Percentiles rank a stretch among this genome's conserved stretches.
Conservation (phyloP, 1,284 basidiomycete species). For the Sanghuangporus weigelae region DNA sequence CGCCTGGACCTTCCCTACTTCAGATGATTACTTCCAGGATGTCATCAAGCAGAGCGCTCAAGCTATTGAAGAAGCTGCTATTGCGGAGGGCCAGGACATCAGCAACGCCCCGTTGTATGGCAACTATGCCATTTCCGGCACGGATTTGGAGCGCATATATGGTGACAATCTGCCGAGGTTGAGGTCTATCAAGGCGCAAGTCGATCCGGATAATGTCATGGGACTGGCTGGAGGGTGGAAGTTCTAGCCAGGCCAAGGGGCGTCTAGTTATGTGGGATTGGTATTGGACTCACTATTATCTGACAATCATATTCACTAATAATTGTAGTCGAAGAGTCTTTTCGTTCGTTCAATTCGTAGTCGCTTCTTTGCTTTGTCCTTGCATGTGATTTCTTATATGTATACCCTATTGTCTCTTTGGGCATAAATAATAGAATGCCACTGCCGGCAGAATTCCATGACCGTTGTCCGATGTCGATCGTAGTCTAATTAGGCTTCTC, state of each 20-base stretch:
- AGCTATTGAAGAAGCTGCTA: conserved; percentile 33
- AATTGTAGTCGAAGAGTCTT: no score
- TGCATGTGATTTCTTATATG: no score
- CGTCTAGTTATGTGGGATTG: not conserved
- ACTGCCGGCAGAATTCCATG: no score
- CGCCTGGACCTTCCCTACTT: conserved; percentile 32
- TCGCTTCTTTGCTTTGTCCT: no score
- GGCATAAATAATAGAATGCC: no score
- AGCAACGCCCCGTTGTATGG: conserved; percentile 39
- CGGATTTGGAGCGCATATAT: conserved; percentile 40
- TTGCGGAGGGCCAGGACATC: conserved; percentile 39
- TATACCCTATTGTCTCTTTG: no score
- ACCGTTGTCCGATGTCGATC: no score
- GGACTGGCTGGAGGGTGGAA: conserved; percentile 24
- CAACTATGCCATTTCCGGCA: conserved; percentile 48
- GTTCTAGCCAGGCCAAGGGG: conserved; percentile 4
- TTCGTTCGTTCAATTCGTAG: no score
- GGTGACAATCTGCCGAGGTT: conserved; percentile 20
- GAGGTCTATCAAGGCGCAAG: conserved; percentile 18
- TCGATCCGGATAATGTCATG: conserved; percentile 24
- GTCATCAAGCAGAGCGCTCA: conserved; percentile 35
- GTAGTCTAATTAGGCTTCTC: no score
- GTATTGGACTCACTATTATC: no score
- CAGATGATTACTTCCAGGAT: conserved; percentile 36
- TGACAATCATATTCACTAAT: no score